A percentile compares a stretch with the other conserved stretches of the same genome.
Conservation (phyloP, 78 protist genomes). For the Creolimax fragrantissima region DNA sequence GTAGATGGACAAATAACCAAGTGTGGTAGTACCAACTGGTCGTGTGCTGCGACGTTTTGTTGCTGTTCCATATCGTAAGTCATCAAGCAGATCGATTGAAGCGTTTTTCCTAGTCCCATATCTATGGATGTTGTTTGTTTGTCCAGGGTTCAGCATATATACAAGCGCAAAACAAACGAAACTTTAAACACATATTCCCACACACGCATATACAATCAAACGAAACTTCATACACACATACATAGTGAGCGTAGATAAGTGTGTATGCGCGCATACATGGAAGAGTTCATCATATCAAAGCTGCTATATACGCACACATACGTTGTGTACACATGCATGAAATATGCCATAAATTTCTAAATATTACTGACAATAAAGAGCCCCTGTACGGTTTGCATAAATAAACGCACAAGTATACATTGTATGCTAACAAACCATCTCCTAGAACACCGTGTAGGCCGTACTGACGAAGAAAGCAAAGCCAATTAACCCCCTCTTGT, state of each 20-base stretch:
- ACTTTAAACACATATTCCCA: no score
- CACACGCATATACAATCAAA: no score
- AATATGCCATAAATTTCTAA: not conserved
- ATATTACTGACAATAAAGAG: no score
- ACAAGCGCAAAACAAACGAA: no score
- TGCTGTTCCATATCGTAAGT: constrained; percentile 43
- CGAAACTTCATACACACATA: no score
- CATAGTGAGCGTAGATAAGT: no score
- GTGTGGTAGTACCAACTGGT: constrained; percentile 37
- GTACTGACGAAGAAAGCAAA: constrained; percentile 60
- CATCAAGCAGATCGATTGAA: constrained; percentile 77
- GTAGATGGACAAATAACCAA: constrained; percentile 90
- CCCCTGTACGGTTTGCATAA: not conserved
- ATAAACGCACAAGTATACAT: not conserved
- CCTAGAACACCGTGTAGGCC: constrained; percentile 71
- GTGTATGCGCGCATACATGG: no score
- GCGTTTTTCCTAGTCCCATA: constrained; percentile 97
- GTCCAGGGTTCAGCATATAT: no score
- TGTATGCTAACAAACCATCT: constrained; percentile 48
- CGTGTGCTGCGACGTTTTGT: not conserved
- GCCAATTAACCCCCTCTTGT: constrained; percentile 86
- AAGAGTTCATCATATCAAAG: no score
- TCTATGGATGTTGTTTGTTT: constrained; percentile 32
- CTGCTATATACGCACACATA: no score
- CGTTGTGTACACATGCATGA: not conserved